phyloP scores from a whole-genome alignment of 2,329 filamentous ascomycete species.

The Salinomyces thailandicus region DNA sequence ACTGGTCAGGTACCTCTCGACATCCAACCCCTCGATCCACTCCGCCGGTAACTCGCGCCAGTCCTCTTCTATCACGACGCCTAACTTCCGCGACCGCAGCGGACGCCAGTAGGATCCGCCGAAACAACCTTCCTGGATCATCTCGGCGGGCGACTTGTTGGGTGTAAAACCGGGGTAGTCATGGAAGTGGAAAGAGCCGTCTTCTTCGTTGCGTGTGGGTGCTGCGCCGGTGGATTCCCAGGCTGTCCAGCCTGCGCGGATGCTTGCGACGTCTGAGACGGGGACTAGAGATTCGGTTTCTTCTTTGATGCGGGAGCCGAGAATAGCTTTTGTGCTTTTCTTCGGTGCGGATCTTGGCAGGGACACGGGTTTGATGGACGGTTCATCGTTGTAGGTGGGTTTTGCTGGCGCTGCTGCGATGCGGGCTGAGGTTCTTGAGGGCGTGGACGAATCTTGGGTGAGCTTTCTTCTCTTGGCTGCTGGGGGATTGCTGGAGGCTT shows the following conservation, averaged over 20 bases:
- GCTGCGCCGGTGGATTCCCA: constrained; percentile 33
- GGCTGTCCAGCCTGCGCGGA: constrained; percentile 32
- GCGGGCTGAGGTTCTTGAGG: constrained; percentile 39
- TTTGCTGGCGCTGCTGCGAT: constrained; percentile 32
- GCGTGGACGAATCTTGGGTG: constrained; percentile 19
- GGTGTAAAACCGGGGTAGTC: constrained; percentile 37
- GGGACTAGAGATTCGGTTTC: constrained; percentile 16
- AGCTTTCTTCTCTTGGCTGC: constrained; percentile 34
- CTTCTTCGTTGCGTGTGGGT: constrained; percentile 34
- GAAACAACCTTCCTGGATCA: constrained; percentile 44
- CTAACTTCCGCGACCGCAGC: constrained; percentile 34
- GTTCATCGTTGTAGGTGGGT: constrained; percentile 31
- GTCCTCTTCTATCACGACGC: constrained; percentile 35
- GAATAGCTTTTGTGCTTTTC: constrained; percentile 2
- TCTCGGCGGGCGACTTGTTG: constrained; percentile 44
- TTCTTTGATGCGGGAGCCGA: constrained; percentile 8
- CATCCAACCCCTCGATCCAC: constrained; percentile 36
- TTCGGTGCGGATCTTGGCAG: constrained; percentile 15
- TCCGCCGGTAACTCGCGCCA: constrained; percentile 35
- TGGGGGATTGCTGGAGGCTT: constrained; percentile 17
- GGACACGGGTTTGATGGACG: constrained; percentile 17
- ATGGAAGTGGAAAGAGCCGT: constrained; percentile 35
- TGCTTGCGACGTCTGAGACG: constrained; percentile 22
- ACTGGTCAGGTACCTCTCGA: constrained; percentile 31
- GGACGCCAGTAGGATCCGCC: constrained; percentile 44